phyloP scores from a whole-genome alignment of 2,329 filamentous ascomycete species.

The Arthrinium puccinioides region DNA sequence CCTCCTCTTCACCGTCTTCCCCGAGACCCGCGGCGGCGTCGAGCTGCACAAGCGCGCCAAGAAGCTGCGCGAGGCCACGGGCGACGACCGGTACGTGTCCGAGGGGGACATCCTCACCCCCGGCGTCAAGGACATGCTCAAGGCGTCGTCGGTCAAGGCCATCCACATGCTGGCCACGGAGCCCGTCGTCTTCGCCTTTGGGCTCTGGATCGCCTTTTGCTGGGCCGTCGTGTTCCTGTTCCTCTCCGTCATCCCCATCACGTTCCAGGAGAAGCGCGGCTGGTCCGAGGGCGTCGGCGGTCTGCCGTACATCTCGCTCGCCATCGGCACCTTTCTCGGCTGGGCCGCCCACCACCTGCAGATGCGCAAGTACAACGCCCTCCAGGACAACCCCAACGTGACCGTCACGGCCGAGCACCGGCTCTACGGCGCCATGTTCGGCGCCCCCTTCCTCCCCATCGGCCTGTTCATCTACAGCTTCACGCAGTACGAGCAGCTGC shows the following conservation, averaged over 20 bases:
- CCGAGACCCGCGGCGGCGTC: conserved; percentile 17
- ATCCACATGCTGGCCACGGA: conserved; percentile 13
- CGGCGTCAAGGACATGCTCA: conserved; percentile 35
- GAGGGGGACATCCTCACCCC: conserved; percentile 43
- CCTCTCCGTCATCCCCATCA: conserved; percentile 42
- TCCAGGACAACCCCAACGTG: conserved; percentile 26
- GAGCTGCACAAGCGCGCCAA: conserved; percentile 40
- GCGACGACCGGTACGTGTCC: conserved; percentile 41
- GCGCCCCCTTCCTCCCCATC: conserved; percentile 37
- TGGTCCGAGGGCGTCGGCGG: conserved; percentile 42
- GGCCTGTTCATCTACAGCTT: conserved; percentile 47
- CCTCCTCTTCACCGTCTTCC: conserved; percentile 17
- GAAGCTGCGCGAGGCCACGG: conserved; percentile 35
- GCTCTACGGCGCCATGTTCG: conserved; percentile 40
- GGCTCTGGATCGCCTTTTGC: conserved; percentile 43
- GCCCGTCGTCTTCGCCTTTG: conserved; percentile 18
- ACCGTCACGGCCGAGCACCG: conserved; percentile 35
- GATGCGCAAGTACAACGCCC: conserved; percentile 38
- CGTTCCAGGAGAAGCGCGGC: conserved; percentile 42
- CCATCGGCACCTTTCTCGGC: conserved; percentile 38
- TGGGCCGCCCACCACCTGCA: conserved; percentile 42
- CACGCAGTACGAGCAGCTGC: conserved; percentile 40
- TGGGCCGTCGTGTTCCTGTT: conserved; percentile 49
- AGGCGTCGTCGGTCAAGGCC: conserved; percentile 44
- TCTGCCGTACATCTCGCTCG: conserved; percentile 43